Evolutionary conservation across 1,284 basidiomycete species (phyloP).

Genomic region (Boletus sp.): DNA sequence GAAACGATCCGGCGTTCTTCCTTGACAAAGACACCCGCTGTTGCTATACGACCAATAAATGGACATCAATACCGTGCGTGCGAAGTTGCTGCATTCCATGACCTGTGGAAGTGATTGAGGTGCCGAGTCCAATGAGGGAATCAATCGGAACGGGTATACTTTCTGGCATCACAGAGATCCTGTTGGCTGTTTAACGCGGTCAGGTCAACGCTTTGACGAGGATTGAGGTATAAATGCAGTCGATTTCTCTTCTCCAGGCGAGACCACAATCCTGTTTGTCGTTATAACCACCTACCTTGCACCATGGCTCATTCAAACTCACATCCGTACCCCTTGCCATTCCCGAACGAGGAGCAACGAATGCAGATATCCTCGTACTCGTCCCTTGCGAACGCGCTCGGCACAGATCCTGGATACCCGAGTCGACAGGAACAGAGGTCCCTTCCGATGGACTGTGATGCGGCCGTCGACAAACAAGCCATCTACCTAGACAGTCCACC

Average conservation of each 20-base stretch:
- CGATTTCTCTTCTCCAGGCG: background rate
- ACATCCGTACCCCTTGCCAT: slow-evolving; percentile 20
- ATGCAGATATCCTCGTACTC: slow-evolving; percentile 23
- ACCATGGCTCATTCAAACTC: slow-evolving; percentile 11
- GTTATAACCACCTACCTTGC: background rate
- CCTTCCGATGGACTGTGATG: slow-evolving; percentile 3
- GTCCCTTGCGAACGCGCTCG: slow-evolving; percentile 23
- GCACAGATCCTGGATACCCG: slow-evolving; percentile 12
- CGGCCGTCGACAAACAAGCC: slow-evolving; percentile 4
- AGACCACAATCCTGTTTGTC: background rate
- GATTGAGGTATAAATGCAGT: slow-evolving; percentile 22
- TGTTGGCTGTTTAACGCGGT: slow-evolving; percentile 3
- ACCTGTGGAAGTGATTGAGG: slow-evolving; percentile 8
- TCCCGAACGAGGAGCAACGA: slow-evolving; percentile 21
- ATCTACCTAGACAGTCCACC: slow-evolving; percentile 21
- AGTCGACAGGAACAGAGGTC: background rate
- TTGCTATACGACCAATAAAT: slow-evolving; percentile 8
- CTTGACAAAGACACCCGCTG: background rate
- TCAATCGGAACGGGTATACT: slow-evolving; percentile 1
- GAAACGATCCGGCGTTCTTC: background rate
- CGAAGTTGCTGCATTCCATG: background rate
- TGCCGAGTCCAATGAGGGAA: background rate
- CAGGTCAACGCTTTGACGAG: slow-evolving; percentile 20
- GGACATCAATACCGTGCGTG: background rate
- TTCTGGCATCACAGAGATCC: background rate